Evolutionary conservation across 768 basidiomycete genomes (phyloP).

Genomic region (Lentinus tigrinus): DNA sequence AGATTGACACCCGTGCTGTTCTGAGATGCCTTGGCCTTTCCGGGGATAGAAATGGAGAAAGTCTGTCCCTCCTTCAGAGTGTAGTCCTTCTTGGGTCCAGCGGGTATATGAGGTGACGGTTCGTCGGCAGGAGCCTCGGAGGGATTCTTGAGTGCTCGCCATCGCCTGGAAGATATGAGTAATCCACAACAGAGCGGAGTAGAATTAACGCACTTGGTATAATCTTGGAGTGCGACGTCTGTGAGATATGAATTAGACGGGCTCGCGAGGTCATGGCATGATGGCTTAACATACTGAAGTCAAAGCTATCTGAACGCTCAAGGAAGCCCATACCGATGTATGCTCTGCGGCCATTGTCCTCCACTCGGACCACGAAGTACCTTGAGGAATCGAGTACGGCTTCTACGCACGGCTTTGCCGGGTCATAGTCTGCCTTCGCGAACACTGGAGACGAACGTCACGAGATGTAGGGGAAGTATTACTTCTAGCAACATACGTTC

Average conservation of each 20-base stretch:
- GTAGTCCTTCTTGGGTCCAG: slow-evolving; percentile 90
- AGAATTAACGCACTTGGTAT: slow-evolving; percentile 59
- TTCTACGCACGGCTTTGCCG: slow-evolving; percentile 80
- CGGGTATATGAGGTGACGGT: slow-evolving; percentile 67
- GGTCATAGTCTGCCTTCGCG: slow-evolving; percentile 82
- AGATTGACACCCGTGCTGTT: slow-evolving; percentile 36
- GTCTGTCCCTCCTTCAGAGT: slow-evolving; percentile 94
- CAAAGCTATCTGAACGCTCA: slow-evolving; percentile 86
- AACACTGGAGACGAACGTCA: slow-evolving; percentile 53
- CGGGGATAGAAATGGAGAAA: slow-evolving; percentile 88
- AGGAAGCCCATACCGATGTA: slow-evolving; percentile 94
- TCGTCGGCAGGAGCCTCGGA: slow-evolving; percentile 39
- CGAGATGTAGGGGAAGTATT: background rate
- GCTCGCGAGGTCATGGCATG: background rate
- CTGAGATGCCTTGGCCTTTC: slow-evolving; percentile 50
- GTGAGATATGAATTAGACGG: background rate
- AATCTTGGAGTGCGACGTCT: slow-evolving; percentile 88
- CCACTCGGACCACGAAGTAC: slow-evolving; percentile 91
- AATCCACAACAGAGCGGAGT: background rate
- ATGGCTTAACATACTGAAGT: slow-evolving; percentile 68
- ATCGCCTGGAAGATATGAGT: slow-evolving; percentile 44
- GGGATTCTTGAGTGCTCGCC: slow-evolving; percentile 61
- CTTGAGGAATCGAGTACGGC: slow-evolving; percentile 94
- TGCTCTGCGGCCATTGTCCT: slow-evolving; percentile 83
- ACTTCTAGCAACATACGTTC: slow-evolving; percentile 11